A percentile compares a stretch with the other conserved stretches of the same genome.
These are phyloP conservation scores for Tetrapisispora pingtungensis DNA, from an alignment of 805 yeast species.

Conservation along the genomic window DNA sequence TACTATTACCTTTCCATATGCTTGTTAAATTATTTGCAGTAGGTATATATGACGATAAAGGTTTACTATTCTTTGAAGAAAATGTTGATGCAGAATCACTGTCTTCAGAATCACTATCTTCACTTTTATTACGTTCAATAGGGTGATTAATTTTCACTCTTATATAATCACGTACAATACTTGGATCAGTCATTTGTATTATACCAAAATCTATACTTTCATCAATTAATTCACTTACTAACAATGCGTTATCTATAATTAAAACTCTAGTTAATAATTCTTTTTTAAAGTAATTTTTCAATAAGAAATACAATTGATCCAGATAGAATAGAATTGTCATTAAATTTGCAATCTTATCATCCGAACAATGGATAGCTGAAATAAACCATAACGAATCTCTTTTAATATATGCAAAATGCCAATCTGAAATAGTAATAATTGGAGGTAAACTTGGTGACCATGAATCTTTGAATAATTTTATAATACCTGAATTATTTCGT, in stretches of 20 bases:
- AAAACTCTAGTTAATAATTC: constrained; percentile 42
- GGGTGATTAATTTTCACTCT: constrained; percentile 43
- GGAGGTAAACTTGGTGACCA: constrained; percentile 14
- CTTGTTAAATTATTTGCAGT: constrained; percentile 2
- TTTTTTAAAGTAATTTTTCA: constrained; percentile 19
- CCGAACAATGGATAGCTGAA: constrained; percentile 11
- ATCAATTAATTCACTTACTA: constrained; percentile 74
- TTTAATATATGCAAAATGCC: constrained; percentile 16
- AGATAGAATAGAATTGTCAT: constrained; percentile 19
- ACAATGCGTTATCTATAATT: constrained; percentile 59
- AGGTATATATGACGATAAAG: constrained; percentile 1
- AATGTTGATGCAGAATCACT: constrained; percentile 1
- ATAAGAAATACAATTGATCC: constrained; percentile 18
- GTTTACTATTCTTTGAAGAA: neutral
- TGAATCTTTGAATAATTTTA: constrained; percentile 14
- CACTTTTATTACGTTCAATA: neutral
- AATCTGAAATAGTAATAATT: constrained; percentile 7
- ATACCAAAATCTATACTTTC: constrained; percentile 85
- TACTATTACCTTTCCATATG: constrained; percentile 5
- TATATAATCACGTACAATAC: constrained; percentile 67
- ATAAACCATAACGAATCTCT: constrained; percentile 21
- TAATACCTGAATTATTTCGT: constrained; percentile 14
- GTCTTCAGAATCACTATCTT: constrained; percentile 7
- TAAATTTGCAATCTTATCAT: constrained; percentile 7
- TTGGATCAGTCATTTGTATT: constrained; percentile 76